Evolutionary conservation across 176 grass and related monocot genomes (phyloP).

Genomic region (Zea mays): Zm-B73-REFERENCE-NAM-5.0 NC_050100.1:3931001-3931500

Average conservation of each 20-base stretch:
- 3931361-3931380: background rate
- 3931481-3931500: constrained; percentile 68
- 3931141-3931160: constrained; percentile 87
- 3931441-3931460: constrained; percentile 97
- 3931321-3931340: constrained; percentile 59
- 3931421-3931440: constrained; percentile 67
- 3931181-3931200: background rate
- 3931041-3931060: constrained; percentile 91
- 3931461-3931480: constrained; percentile 75
- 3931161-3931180: constrained; percentile 77
- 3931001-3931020: background rate
- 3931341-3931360: constrained; percentile 57
- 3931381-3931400: background rate
- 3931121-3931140: constrained; percentile 90
- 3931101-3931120: constrained; percentile 97
- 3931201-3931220: constrained; percentile 8
- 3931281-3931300: constrained; percentile 34
- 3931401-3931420: constrained; percentile 32
- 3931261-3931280: constrained; percentile 47
- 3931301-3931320: constrained; percentile 50
- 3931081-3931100: constrained; percentile 80
- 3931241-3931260: constrained; percentile 85
- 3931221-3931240: constrained; percentile 23
- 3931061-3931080: constrained; percentile 90
- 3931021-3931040: constrained; percentile 59